A percentile compares a stretch with the other conserved stretches of the same genome.
These are phyloP conservation scores for Epichloe typhina DNA, from an alignment of 2,329 filamentous ascomycete species.

Conservation along the genomic window DNA sequence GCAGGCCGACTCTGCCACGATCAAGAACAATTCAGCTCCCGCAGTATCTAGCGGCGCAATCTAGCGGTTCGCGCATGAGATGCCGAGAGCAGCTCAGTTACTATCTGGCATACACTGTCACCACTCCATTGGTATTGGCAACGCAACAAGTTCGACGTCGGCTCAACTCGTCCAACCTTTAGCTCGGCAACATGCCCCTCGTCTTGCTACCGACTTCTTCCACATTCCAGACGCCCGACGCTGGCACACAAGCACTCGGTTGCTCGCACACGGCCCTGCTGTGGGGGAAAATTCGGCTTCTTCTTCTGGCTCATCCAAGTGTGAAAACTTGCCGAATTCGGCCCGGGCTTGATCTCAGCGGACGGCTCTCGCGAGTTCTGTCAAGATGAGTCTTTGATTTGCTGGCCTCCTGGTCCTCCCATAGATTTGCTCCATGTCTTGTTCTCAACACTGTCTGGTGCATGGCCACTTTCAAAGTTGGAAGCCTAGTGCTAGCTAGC, in stretches of 20 bases:
- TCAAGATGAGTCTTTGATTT: no score
- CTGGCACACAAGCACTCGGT: no score
- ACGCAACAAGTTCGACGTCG: not conserved
- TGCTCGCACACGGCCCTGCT: no score
- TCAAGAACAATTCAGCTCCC: not conserved
- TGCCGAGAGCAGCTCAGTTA: not conserved
- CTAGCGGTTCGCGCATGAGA: conserved; percentile 4
- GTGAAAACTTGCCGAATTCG: no score
- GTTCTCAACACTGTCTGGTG: no score
- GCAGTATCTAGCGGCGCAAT: conserved; percentile 3
- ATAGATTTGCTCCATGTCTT: no score
- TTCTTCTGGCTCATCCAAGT: not conserved
- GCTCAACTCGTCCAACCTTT: not conserved
- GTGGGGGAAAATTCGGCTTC: not conserved
- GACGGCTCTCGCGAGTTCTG: no score
- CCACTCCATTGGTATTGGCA: not conserved
- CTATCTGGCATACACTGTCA: not conserved
- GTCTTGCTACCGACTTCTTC: not conserved
- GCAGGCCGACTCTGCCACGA: not conserved
- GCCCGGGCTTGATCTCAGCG: no score
- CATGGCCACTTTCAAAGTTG: no score
- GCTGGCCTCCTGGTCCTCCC: no score
- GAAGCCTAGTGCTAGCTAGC: no score
- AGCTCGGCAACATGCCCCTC: not conserved
- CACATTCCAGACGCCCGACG: not conserved